Evolutionary conservation across 2,329 filamentous ascomycete species (phyloP).

Genomic region (Cercospora sp.): DNA sequence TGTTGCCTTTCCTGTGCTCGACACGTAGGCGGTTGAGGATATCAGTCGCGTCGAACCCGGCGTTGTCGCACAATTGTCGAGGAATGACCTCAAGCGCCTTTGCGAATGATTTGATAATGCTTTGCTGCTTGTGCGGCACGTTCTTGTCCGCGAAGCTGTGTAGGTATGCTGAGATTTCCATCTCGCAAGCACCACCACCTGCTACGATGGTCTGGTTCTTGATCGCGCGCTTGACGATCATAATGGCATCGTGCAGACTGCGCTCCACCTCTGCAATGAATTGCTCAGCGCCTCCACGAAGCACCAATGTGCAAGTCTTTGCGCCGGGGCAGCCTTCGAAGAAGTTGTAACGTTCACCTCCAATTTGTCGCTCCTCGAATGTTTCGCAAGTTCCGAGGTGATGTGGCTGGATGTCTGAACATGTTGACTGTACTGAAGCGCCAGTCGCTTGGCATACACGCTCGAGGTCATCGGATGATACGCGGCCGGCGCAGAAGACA

Average conservation of each 20-base stretch:
- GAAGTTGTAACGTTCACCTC: slow-evolving; percentile 96
- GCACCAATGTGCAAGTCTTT: slow-evolving; percentile 93
- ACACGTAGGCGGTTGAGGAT: slow-evolving; percentile 95
- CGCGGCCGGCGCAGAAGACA: slow-evolving; percentile 95
- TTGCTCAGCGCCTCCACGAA: slow-evolving; percentile 95
- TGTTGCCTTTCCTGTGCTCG: slow-evolving; percentile 89
- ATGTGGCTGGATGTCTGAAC: slow-evolving; percentile 88
- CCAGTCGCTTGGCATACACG: slow-evolving; percentile 93
- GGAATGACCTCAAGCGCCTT: slow-evolving; percentile 97
- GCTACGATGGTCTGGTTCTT: slow-evolving; percentile 93
- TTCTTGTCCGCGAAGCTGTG: slow-evolving; percentile 91
- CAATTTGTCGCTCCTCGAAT: slow-evolving; percentile 97
- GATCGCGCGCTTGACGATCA: slow-evolving; percentile 98
- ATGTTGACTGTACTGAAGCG: slow-evolving; percentile 89
- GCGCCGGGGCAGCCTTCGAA: slow-evolving; percentile 94
- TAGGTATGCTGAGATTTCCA: slow-evolving; percentile 93
- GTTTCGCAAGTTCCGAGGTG: slow-evolving; percentile 78
- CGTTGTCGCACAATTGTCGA: slow-evolving; percentile 96
- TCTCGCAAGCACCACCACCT: slow-evolving; percentile 90
- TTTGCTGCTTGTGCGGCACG: slow-evolving; percentile 91
- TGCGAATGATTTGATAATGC: slow-evolving; percentile 95
- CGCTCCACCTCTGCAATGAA: slow-evolving; percentile 99
- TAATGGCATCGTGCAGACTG: slow-evolving; percentile 96
- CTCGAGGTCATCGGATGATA: slow-evolving; percentile 88
- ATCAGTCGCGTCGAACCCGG: slow-evolving; percentile 96